phyloP scores from a whole-genome alignment of 345 rosid genomes.

The Eucalyptus melliodora region DNA sequence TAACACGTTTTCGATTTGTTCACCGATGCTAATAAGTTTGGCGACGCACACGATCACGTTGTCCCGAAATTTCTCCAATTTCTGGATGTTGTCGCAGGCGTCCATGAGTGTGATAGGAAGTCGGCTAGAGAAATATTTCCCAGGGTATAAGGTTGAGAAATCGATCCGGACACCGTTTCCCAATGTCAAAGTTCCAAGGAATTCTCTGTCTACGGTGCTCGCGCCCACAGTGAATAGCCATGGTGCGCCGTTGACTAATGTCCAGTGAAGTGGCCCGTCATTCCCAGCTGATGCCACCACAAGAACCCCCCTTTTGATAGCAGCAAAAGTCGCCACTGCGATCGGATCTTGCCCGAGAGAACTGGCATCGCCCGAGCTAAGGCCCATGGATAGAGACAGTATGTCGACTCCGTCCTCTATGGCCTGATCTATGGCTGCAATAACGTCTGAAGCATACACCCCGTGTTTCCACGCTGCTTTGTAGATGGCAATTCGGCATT shows the following conservation, averaged over 20 bases:
- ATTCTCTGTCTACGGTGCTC: slow-evolving; percentile 16
- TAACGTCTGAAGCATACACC: slow-evolving; percentile 17
- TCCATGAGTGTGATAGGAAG: slow-evolving; percentile 14
- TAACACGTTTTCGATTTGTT: slow-evolving; percentile 5
- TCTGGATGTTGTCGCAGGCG: slow-evolving; percentile 4
- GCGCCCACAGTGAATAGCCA: slow-evolving; percentile 31
- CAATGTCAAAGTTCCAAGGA: slow-evolving; percentile 13
- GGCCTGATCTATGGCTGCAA: slow-evolving; percentile 45
- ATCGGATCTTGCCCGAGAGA: slow-evolving; percentile 13
- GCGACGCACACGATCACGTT: slow-evolving; percentile 20
- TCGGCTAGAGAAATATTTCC: slow-evolving; percentile 1
- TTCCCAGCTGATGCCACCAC: slow-evolving; percentile 43
- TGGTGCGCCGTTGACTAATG: slow-evolving; percentile 24
- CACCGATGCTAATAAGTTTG: neutral
- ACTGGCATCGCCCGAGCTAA: neutral
- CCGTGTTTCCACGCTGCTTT: slow-evolving; percentile 20
- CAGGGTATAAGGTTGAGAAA: slow-evolving; percentile 17
- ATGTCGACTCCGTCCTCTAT: slow-evolving; percentile 30
- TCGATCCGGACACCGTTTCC: slow-evolving; percentile 8
- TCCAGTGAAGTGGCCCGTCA: slow-evolving; percentile 10
- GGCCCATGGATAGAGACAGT: slow-evolving; percentile 21
- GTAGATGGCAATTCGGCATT: slow-evolving; percentile 22
- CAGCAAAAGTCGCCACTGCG: slow-evolving; percentile 31
- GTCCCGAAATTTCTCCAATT: slow-evolving; percentile 4
- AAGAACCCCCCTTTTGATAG: slow-evolving; percentile 12